Base-by-base conservation (phyloP, 768 basidiomycete genomes). In the Podaxis pistillaris region DNA sequence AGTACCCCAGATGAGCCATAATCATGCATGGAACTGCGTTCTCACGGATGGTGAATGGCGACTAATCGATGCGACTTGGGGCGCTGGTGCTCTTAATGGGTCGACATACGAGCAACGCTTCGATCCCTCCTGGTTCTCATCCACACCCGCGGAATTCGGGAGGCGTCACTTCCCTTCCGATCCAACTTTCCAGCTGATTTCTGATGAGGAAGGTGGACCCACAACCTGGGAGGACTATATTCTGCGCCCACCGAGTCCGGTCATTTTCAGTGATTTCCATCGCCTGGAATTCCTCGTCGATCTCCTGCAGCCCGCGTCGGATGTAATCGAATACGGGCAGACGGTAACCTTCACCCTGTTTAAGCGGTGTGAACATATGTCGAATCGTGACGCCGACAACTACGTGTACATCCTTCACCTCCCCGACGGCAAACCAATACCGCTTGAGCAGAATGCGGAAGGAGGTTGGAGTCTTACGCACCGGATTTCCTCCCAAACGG, bases 21-120 rank as follows among this genome's bases (percentile, higher is more conserved):
- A 77, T 64, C 81, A 83, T 65, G 81, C 81, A 12, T 83, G 81
- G 81, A 82, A 81, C 62, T 78, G 76, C 67, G 74, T 80, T 11
- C 69, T 73, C 26, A 69, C 80, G 68, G 77, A 80, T 65, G 78
- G 74, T 50, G 74, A 77, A 60, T 83, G 82, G 81, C 74, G 73
- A 24, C 72, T 83, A 33, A 69, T 83, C 38, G 82, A 83, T 66
- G 64, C 76, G 9, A 81, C 80, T 66, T 83, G 82, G 81, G 82
- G 81, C 17, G 76, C 80, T 26, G 82, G 82, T n/a, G 73, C 70
- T 30, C 67, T 81, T 46, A 69, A 71, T 49, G 77, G 76, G 44
- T 63, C 66, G 12, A 61, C 65, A 3, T 82, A 77, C 68, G 67
- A 70, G 24, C 68, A 73, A 53, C 70, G 71, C 41, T 79, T 81